Conservation (phyloP, 2,329 filamentous ascomycete species). For the Penicillium psychrosexuale region DNA sequence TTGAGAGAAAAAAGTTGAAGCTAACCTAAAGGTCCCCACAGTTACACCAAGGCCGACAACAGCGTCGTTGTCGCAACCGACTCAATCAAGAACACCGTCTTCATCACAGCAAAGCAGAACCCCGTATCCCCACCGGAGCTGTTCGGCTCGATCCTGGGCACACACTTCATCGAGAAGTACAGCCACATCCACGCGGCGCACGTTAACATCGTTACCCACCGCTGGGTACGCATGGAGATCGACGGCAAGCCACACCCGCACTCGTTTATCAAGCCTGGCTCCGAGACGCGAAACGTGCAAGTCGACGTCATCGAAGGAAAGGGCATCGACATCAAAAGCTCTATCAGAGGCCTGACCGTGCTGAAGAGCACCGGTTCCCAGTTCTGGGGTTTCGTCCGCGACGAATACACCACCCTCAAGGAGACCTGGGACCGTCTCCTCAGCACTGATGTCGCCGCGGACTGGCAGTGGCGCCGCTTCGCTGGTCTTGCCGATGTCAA, state of each 20-base stretch:
- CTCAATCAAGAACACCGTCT: conserved; percentile 96
- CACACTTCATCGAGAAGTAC: conserved; percentile 87
- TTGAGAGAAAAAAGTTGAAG: neutral
- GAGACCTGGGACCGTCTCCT: conserved; percentile 96
- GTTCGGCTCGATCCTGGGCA: conserved; percentile 77
- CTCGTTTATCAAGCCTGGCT: conserved; percentile 86
- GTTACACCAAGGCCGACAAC: conserved; percentile 93
- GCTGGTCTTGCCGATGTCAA: conserved; percentile 64
- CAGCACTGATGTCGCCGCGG: conserved; percentile 84
- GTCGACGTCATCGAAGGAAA: conserved; percentile 63
- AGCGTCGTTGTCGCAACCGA: conserved; percentile 93
- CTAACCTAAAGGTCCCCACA: conserved; percentile 35
- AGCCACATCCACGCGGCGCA: conserved; percentile 81
- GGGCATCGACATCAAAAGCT: conserved; percentile 72
- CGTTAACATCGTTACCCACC: conserved; percentile 76
- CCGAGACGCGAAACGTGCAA: conserved; percentile 81
- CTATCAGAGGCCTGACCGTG: conserved; percentile 77
- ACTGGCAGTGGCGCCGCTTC: conserved; percentile 82
- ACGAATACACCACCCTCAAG: conserved; percentile 86
- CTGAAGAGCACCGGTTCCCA: conserved; percentile 95
- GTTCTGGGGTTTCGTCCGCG: conserved; percentile 89
- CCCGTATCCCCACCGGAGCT: conserved; percentile 90
- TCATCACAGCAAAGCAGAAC: conserved; percentile 91
- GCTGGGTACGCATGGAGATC: conserved; percentile 85
- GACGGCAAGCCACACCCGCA: conserved; percentile 91